Base-by-base conservation (phyloP, 306 rosid species). In the Dalbergia cultrata region DNA sequence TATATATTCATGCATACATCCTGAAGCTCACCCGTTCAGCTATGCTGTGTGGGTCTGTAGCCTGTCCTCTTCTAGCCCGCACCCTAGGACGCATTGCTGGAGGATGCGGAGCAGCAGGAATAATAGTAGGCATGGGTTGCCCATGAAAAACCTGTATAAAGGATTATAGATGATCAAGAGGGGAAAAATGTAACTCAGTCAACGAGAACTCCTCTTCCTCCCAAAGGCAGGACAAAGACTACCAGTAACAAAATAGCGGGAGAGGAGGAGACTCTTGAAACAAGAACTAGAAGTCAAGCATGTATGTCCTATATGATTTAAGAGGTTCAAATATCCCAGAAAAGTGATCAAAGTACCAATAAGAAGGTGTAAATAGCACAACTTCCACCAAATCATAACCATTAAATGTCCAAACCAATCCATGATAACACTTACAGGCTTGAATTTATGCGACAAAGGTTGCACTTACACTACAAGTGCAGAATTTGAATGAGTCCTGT, bases 11-110 rank as follows among this genome's bases (percentile, higher is more conserved):
- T 45, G 73, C 16, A 76, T 83, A 67, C 22, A 41, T 79, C 41
- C 52, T 13, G 47, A 79, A 81, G 81, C 91, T 78, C 87, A 95
- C 99, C 90, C 99, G 88, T 86, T 95, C 99, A 62, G 99, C 99
- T 83, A 93, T 95, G 86, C 99, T 95, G 87, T 95, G 99, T 52
- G 99, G 98, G 87, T 95, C 99, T 5, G 99, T 95, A 74, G 99
- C 99, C 81, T 95, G 99, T 78, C 99, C 99, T 82, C 99, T 84
- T 83, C 98, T 89, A 31, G 99, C 98, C 75, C 99, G 88, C 77
- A 95, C 98, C 83, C 99, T 89, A 43, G 98, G 99, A 70, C 99
- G 97, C 93, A 95, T 93, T 60, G 93, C 69, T 16, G 99, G 98
- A 39, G 97, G 97, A 86, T 95, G 98, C 0, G 97, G 96, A 49